These are phyloP conservation scores for Solanum commersonii DNA, from an alignment of 257 asterid genomes.

Conservation along the genomic window DNA sequence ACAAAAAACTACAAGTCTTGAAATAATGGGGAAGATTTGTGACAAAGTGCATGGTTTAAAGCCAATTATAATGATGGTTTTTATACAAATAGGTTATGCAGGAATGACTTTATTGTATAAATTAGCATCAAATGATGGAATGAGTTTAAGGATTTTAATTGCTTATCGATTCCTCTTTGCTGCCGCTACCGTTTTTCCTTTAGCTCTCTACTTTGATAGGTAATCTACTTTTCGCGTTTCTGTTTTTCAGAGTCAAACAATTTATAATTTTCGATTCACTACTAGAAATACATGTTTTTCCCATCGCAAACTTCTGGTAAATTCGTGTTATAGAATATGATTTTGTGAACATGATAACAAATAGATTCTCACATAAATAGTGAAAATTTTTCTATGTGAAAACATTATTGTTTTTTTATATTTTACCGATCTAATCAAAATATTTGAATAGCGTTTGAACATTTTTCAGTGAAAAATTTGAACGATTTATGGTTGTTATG, in stretches of 20 bases:
- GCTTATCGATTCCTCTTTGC: slow-evolving; percentile 67
- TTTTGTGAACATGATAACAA: not conserved
- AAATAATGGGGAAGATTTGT: slow-evolving; percentile 20
- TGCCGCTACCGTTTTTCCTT: slow-evolving; percentile 36
- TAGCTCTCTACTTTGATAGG: slow-evolving; percentile 47
- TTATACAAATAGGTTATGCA: slow-evolving; percentile 23
- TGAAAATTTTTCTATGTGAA: too few species aligned
- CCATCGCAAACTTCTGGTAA: too few species aligned
- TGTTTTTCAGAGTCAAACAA: not conserved
- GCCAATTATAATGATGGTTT: slow-evolving; percentile 52
- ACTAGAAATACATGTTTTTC: too few species aligned
- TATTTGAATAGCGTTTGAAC: too few species aligned
- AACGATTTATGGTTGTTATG: not conserved
- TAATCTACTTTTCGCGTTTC: not conserved
- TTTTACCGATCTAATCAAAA: not conserved
- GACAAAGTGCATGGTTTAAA: slow-evolving; percentile 36
- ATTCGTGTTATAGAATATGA: too few species aligned
- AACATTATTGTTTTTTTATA: too few species aligned
- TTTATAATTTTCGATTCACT: not conserved
- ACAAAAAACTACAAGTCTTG: not conserved
- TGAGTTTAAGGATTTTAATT: slow-evolving; percentile 37
- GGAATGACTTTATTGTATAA: slow-evolving; percentile 43
- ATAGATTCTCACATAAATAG: too few species aligned
- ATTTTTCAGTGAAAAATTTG: too few species aligned
- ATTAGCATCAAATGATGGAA: slow-evolving; percentile 36